Base-by-base conservation (phyloP, 2,329 filamentous ascomycete genomes). In the Aspergillus neoniger region DNA sequence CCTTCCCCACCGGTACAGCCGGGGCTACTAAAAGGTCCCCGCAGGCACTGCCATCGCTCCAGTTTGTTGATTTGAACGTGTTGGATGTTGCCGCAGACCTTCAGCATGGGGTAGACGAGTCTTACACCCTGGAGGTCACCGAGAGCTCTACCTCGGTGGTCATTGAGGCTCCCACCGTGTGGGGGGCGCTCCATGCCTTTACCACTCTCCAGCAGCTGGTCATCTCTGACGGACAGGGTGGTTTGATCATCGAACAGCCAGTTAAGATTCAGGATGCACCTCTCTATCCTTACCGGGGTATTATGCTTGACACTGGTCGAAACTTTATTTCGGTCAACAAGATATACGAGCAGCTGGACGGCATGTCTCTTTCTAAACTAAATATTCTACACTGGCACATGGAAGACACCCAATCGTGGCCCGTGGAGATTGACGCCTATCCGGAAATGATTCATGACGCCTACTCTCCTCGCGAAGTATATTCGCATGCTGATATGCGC, bases 381-480 rank as follows among this genome's bases (percentile, higher is more conserved):
- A 86, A 85, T 62, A 77, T 84, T 15, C 73, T 86, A 39, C 83
- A 86, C 68, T 85, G 83, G 83, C 83, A 86, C 71, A 70, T 85
- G 61, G 77, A 81, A 32, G 83, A 86, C 67, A 73, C 79, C 10
- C 83, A 86, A 61, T 85, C 83, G 1, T 86, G 84, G 84, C 80
- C 83, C 3, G 66, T 85, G 15, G 72, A 83, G 48, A 76, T 86
- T 50, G 63, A 77, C 5, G 69, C 76, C 3, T 84, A 82, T 61
- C 83, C 83, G 0, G 67, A 85, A 60, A 83, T 85, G 79, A 81
- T 76, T 43, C 77, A 81, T 56, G 83, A 84, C 59, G 83, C 83
- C 1, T 86, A 85, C 70, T 85, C 83, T 0, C 55, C 73, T 9
- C 76, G 77, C 4, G 81, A 84, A 64, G 70, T 75, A 52, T 85